These are phyloP conservation scores for Trifolium dubium DNA, from an alignment of 306 rosid species.

Conservation along the genomic window DNA sequence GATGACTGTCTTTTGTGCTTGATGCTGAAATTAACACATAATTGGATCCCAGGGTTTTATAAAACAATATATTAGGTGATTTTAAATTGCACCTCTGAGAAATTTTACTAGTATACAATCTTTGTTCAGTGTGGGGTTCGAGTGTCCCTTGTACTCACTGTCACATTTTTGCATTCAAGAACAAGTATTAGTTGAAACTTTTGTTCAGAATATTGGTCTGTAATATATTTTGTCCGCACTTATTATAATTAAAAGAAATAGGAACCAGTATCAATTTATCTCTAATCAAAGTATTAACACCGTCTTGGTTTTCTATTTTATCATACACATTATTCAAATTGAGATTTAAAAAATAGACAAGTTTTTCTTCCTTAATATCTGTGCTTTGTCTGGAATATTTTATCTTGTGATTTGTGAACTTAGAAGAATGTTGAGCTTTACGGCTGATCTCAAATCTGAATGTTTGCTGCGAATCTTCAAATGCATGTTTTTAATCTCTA, in stretches of 20 bases:
- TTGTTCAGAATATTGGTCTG: conserved; percentile 45
- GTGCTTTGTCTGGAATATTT: background rate
- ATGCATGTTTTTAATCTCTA: background rate
- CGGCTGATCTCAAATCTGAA: conserved; percentile 30
- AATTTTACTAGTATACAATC: conserved; percentile 37
- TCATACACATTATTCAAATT: background rate
- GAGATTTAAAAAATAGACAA: background rate
- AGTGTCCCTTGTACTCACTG: conserved; percentile 35
- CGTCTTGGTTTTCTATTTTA: background rate
- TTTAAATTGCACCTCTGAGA: conserved; percentile 36
- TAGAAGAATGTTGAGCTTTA: conserved; percentile 10
- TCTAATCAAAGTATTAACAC: background rate
- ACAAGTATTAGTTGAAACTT: conserved; percentile 20
- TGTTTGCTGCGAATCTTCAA: conserved; percentile 17
- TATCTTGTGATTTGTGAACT: too few species aligned
- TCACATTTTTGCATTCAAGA: conserved; percentile 44
- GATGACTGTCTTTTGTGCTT: conserved; percentile 38
- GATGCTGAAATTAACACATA: conserved; percentile 38
- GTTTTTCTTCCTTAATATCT: background rate
- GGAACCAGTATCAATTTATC: conserved; percentile 35
- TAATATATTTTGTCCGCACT: conserved; percentile 30
- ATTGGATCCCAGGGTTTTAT: conserved; percentile 33
- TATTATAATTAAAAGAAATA: conserved; percentile 14
- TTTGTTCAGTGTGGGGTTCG: conserved; percentile 44
- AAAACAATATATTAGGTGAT: conserved; percentile 1